Conservation (phyloP, 176 grass and related monocot genomes). For the Leersia perrieri region DNA sequence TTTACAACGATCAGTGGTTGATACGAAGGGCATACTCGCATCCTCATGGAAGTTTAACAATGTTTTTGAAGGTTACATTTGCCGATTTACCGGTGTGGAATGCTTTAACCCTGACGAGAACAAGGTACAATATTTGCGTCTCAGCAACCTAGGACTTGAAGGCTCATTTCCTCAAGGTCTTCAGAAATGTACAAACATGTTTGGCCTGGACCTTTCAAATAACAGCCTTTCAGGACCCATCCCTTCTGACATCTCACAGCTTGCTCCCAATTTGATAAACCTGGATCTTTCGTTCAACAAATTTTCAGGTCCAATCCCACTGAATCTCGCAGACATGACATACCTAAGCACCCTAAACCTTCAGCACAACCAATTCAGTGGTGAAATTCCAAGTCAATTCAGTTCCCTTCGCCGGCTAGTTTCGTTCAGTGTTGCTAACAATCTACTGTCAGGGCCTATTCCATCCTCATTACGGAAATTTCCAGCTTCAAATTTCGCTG, state of each 20-base stretch:
- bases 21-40: slow-evolving; percentile 8
- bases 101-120: neutral
- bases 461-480: neutral
- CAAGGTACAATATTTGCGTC: neutral
- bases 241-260: neutral
- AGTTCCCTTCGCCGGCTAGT: neutral
- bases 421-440: slow-evolving; percentile 31
- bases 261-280: neutral
- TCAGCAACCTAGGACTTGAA: neutral
- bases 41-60: slow-evolving; percentile 40
- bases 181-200: neutral
- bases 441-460: slow-evolving; percentile 4
- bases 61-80: neutral
- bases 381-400: slow-evolving; percentile 7
- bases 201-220: neutral
- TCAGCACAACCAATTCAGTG: slow-evolving; percentile 36
- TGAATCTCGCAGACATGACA: neutral
- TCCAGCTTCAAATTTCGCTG: neutral
- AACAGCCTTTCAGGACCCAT: neutral
- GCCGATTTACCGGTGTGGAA: neutral
- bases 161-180: neutral
- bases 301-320: neutral
- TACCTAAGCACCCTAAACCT: slow-evolving; percentile 35
- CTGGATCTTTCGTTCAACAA: neutral
- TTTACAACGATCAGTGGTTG: slow-evolving; percentile 23